phyloP scores from a whole-genome alignment of 176 grass and related monocot genomes.

The Cenchrus americanus region DNA sequence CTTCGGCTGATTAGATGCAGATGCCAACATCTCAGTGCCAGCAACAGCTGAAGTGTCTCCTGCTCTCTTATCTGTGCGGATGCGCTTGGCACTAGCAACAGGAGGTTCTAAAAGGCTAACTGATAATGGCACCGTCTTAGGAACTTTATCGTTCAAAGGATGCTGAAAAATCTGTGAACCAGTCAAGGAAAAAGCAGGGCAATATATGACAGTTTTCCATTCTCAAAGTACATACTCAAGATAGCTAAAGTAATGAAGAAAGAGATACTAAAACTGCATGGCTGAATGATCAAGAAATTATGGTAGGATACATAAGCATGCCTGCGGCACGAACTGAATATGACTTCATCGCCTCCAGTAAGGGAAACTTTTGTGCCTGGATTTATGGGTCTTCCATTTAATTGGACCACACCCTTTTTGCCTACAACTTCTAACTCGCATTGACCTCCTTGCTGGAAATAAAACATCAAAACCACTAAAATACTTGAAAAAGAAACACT shows the following conservation, averaged over 20 bases:
- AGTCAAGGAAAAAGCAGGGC: slow-evolving; percentile 37
- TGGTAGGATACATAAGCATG: slow-evolving; percentile 96
- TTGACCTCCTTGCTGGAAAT: slow-evolving; percentile 40
- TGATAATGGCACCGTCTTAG: slow-evolving; percentile 49
- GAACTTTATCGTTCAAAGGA: slow-evolving; percentile 73
- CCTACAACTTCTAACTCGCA: slow-evolving; percentile 84
- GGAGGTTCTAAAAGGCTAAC: slow-evolving; percentile 53
- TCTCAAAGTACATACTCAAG: slow-evolving; percentile 27
- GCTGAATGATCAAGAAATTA: slow-evolving; percentile 34
- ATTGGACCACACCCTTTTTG: slow-evolving; percentile 75
- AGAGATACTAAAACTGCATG: slow-evolving; percentile 16
- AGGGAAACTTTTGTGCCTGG: slow-evolving; percentile 63
- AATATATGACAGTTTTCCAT: slow-evolving; percentile 34
- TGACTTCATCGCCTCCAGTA: slow-evolving; percentile 87
- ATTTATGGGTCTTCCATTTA: slow-evolving; percentile 71
- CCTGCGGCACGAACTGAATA: slow-evolving; percentile 75
- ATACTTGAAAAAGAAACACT: slow-evolving; percentile 32
- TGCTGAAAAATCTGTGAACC: slow-evolving; percentile 92
- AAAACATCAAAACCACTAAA: slow-evolving; percentile 24
- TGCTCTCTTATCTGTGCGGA: slow-evolving; percentile 66
- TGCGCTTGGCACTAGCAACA: slow-evolving; percentile 55
- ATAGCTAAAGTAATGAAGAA: slow-evolving; percentile 30
- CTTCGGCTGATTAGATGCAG: slow-evolving; percentile 69
- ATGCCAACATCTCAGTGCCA: slow-evolving; percentile 83
- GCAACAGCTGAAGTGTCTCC: slow-evolving; percentile 64